Evolutionary conservation across 306 rosid genomes (phyloP), one percentile per base, ranked within the genome.

Genomic region (Dicorynia guianensis): DNA sequence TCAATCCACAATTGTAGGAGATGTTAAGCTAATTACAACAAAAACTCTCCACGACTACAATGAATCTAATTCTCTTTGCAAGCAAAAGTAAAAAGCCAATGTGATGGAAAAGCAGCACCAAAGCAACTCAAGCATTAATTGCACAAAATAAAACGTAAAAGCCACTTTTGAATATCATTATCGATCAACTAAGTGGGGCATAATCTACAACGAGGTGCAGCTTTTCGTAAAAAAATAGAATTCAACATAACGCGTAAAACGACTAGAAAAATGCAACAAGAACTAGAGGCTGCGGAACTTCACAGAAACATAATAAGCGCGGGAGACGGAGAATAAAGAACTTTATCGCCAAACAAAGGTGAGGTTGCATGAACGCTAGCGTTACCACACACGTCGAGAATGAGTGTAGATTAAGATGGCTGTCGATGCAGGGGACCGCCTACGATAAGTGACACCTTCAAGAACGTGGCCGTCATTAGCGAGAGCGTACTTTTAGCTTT

Each of bases 371-470:
- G 38, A 17, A 69, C 9, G 63, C 36, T 69, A 35, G 49, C 17
- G 4, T 63, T 63, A 8, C 19, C 59, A 25, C 33, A 11, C 11
- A 25, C 33, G 20, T 25, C 30, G 12, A 8, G 11, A 11, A 46
- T 2, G n/a, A 14, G 57, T 15, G 13, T 43, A 68, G 9, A 52
- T 34, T 43, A 20, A 5, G 0, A 25, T 39, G 67, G 25, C 19
- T 14, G 67, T 42, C 73, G 63, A 15, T n/a, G 74, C 8, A 49
- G 6, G 39, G 9, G 46, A 76, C 34, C 47, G 80, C 74, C 74
- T 68, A 50, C 74, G 20, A 70, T 7, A 70, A 18, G 56, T 12
- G 33, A 39, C 11, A 11, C 40, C 20, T 15, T 11, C n/a, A 42
- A 53, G 4, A 67, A 53, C 11, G 11, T 19, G 75, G 53, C 42